These are phyloP conservation scores for Populus pruinosa DNA, from an alignment of 345 rosid genomes.

Conservation along the genomic window DNA sequence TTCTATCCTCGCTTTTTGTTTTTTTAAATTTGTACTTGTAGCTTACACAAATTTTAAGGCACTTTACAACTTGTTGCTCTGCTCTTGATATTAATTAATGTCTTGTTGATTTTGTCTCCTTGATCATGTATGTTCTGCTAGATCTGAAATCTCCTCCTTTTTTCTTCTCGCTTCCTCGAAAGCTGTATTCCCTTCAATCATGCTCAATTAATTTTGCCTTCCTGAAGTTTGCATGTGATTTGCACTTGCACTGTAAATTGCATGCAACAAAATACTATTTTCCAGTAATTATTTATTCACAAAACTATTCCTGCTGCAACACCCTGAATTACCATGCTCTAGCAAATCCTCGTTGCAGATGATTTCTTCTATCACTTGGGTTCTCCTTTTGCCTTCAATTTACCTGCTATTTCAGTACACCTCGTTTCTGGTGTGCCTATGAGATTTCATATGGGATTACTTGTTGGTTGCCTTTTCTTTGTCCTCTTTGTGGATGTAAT, in stretches of 20 bases:
- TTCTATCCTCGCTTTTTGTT: constrained; percentile 11
- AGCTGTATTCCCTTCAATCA: neutral
- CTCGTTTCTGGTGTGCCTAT: neutral
- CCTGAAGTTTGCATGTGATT: neutral
- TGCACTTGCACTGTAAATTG: neutral
- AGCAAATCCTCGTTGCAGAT: neutral
- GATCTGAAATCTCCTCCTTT: neutral
- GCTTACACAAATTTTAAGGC: neutral
- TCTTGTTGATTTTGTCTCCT: neutral
- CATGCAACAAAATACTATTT: neutral
- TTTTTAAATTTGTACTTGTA: neutral
- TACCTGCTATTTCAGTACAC: neutral
- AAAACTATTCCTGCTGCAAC: neutral
- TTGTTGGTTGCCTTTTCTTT: neutral
- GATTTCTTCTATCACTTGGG: neutral
- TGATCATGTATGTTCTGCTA: neutral
- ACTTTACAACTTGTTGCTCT: neutral
- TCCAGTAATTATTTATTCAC: neutral
- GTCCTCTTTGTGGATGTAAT: neutral
- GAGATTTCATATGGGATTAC: neutral
- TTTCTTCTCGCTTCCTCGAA: neutral
- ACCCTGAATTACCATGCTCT: neutral
- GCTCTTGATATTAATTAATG: neutral
- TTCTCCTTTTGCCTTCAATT: neutral
- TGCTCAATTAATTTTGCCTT: neutral